A percentile compares a stretch with the other conserved stretches of the same genome.
Conservation (phyloP, 306 rosid species). For the Ochetophila trinervis region DNA sequence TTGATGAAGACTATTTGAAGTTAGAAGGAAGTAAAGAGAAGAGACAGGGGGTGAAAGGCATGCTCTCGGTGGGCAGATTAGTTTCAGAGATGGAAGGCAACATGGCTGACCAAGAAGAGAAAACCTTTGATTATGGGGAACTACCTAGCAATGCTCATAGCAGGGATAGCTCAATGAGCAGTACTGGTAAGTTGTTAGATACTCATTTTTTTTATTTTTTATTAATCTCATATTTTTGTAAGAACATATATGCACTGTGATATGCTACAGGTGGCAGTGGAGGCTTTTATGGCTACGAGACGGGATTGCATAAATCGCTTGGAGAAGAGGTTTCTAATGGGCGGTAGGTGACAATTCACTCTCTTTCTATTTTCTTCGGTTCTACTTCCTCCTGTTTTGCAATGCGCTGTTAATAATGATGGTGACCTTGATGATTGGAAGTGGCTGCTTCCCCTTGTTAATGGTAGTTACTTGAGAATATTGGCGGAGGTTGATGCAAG, state of each 20-base stretch:
- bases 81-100: slow-evolving; percentile 41
- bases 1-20: slow-evolving; percentile 45
- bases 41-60: slow-evolving; percentile 38
- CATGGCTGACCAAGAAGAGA: slow-evolving; percentile 44
- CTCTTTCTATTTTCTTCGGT: not conserved
- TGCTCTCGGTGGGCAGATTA: slow-evolving; percentile 26
- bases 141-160: slow-evolving; percentile 45
- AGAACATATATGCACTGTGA: slow-evolving; percentile 9
- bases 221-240: slow-evolving; percentile 8
- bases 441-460: no score
- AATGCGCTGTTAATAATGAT: not conserved
- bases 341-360: slow-evolving; percentile 32
- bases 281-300: slow-evolving; percentile 42
- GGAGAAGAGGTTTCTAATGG: slow-evolving; percentile 53
- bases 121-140: slow-evolving; percentile 37
- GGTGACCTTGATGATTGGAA: no score
- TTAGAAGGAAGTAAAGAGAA: slow-evolving; percentile 44
- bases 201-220: slow-evolving; percentile 3
- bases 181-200: slow-evolving; percentile 45
- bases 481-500: no score
- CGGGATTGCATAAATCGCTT: slow-evolving; percentile 47
- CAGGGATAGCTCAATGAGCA: slow-evolving; percentile 62
- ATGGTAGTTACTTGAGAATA: no score
- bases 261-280: slow-evolving; percentile 59
- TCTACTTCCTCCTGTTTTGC: not conserved